phyloP scores from a whole-genome alignment of 2,329 filamentous ascomycete genomes.

The Bipolaris victoriae region DNA sequence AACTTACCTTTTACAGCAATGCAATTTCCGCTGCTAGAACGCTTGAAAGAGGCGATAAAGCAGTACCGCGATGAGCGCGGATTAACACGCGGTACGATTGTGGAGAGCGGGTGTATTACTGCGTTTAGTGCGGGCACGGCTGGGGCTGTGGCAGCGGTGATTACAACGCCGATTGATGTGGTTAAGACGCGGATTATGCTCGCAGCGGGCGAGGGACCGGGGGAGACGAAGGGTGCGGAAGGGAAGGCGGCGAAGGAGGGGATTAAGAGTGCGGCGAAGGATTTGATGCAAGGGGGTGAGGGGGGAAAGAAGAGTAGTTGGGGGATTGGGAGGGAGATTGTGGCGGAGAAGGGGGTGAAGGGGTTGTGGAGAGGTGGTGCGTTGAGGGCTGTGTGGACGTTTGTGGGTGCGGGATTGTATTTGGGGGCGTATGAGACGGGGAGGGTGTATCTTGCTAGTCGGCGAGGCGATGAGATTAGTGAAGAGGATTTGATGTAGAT shows the following conservation, averaged over 20 bases:
- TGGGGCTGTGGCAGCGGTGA: constrained; percentile 73
- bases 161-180: constrained; percentile 91
- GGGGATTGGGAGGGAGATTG: constrained; percentile 69
- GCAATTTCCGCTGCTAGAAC: constrained; percentile 87
- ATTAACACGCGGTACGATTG: constrained; percentile 53
- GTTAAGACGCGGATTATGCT: constrained; percentile 92
- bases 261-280: not conserved
- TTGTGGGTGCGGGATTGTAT: constrained; percentile 82
- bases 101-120: constrained; percentile 74
- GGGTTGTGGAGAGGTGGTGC: constrained; percentile 80
- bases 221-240: not conserved
- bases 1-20: constrained; percentile 88
- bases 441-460: constrained; percentile 59
- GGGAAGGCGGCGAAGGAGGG: not conserved
- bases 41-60: constrained; percentile 63
- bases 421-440: constrained; percentile 85
- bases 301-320: constrained; percentile 51
- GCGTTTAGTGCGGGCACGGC: constrained; percentile 75
- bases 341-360: constrained; percentile 68
- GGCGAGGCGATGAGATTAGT: constrained; percentile 52
- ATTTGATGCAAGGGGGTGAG: not conserved
- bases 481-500: constrained; percentile 36
- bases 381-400: constrained; percentile 79
- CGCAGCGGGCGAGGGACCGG: constrained; percentile 44
- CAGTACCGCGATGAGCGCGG: constrained; percentile 51